Base-by-base conservation (phyloP, 1,284 basidiomycete genomes). In the Stereum hirsutum region DNA sequence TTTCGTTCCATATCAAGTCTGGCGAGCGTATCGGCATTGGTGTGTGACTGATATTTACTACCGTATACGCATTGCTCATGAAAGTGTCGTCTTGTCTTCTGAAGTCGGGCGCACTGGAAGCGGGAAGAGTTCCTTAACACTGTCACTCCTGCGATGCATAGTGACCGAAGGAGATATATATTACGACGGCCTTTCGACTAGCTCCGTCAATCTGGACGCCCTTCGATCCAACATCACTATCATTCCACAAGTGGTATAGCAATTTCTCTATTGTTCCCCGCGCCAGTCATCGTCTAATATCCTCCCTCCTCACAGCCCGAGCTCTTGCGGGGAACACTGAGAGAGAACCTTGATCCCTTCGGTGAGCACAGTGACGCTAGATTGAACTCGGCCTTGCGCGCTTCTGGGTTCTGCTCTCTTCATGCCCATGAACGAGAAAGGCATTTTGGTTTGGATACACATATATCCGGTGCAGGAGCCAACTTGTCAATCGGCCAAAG, bases 91-190 rank as follows among this genome's bases (percentile, higher is more conserved):
- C n/a, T n/a, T n/a, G n/a, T n/a, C 8, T 11, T 14, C 8, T 30
- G 12, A 42, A 76, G 78, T 82, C n/a, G 84, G 85, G 17, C 68
- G 85, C 27, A 88, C 85, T 0, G 86, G 85, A 14, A 81, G 77
- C 49, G 85, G 84, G 39, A 88, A 89, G 64, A 72, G 68, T 33
- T 73, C 68, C 5, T 49, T 73, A 33, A 62, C 62, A 4, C 49
- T 68, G 23, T 61, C 63, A 0, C 52, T 67, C 1, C 52, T 65
- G 5, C 62, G 66, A 1, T 66, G 72, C 55, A 64, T 72, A 37
- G 59, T 62, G 17, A 69, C 65, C 0, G 65, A 67, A 28, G 75
- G 75, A 6, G 57, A 56, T 5, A 68, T 70, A 2, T 57, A 53
- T 38, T 68, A 65, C 44, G 66, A 68, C 39, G 57, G 50, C 31